Base-by-base conservation (phyloP, 179 eudicot genomes). In the Silene coronaria region DNA sequence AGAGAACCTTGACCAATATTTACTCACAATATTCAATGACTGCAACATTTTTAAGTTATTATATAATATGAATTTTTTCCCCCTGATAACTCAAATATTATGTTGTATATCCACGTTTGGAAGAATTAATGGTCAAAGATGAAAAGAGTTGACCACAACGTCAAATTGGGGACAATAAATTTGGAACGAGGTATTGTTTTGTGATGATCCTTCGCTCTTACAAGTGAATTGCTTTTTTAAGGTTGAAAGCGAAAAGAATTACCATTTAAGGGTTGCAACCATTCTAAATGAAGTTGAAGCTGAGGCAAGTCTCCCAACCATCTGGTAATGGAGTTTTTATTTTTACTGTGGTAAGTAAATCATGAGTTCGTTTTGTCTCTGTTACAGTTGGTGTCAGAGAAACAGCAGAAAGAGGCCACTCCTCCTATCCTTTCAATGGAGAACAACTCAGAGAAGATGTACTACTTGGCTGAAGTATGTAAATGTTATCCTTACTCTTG, bases 351-450 rank as follows among this genome's bases (percentile, higher is more conserved):
- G 26, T 9, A 22, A 19, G 27, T 21, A 30, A 30, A 51, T 27
- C 24, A 23, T 62, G 66, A 55, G 26, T 53, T 61, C 70, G 30
- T 76, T 17, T 30, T 26, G 70, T 63, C 23, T 64, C 76, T 75
- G 73, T 79, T 86, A 45, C 82, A 94, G 98, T 83, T 94, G 87
- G 91, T 91, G 36, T 89, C 91, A 0, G 98, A 94, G 81, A 94
- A 90, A 85, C 98, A 94, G 82, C 87, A 96, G 76, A 92, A 90
- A 85, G 97, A 94, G 79, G 89, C 97, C 76, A 87, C 87, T 80
- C 97, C 97, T 76, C 97, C 96, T 69, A 86, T 75, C 58, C 72
- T 84, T 66, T 85, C 92, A 48, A 64, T 86, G 34, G 85, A 81
- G 67, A 86, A 76, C 66, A 53, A 79, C 66, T 82, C 91, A 32